phyloP scores from a whole-genome alignment of 2,329 filamentous ascomycete species.

The Elsinoe necatrix region DNA sequence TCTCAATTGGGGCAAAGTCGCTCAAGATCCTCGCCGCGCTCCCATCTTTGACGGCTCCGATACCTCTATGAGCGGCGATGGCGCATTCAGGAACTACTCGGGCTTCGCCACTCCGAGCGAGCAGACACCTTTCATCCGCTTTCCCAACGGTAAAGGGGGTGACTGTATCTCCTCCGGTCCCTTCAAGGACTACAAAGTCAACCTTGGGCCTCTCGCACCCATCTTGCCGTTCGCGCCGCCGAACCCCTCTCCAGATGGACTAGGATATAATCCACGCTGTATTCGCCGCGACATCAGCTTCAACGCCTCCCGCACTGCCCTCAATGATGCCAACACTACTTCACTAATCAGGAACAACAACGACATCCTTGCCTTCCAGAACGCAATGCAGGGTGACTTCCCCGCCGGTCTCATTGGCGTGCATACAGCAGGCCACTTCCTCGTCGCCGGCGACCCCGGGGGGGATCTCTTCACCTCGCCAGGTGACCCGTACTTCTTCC shows the following conservation, averaged over 20 bases:
- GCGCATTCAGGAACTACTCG: conserved; percentile 34
- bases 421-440: conserved; percentile 41
- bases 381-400: conserved; percentile 23
- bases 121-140: conserved; percentile 21
- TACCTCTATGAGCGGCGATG: conserved; percentile 32
- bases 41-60: conserved; percentile 50
- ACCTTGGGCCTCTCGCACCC: conserved; percentile 42
- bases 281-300: conserved; percentile 32
- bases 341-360: conserved; percentile 20
- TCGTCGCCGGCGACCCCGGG: conserved; percentile 38
- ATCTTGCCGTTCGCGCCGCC: conserved; percentile 26
- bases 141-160: conserved; percentile 44
- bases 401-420: conserved; percentile 25
- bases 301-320: conserved; percentile 15
- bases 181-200: conserved; percentile 39
- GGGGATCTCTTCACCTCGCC: conserved; percentile 40
- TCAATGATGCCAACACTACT: conserved; percentile 19
- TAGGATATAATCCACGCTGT: conserved; percentile 29
- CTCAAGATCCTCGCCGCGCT: conserved; percentile 37
- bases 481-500: conserved; percentile 41
- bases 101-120: conserved; percentile 20
- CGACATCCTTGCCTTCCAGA: conserved; percentile 22
- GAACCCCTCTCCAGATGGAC: conserved; percentile 27
- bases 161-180: conserved; percentile 46
- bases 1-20: conserved; percentile 46